Base-by-base conservation (phyloP, 805 yeast genomes). In the Metschnikowia lochheadii region DNA sequence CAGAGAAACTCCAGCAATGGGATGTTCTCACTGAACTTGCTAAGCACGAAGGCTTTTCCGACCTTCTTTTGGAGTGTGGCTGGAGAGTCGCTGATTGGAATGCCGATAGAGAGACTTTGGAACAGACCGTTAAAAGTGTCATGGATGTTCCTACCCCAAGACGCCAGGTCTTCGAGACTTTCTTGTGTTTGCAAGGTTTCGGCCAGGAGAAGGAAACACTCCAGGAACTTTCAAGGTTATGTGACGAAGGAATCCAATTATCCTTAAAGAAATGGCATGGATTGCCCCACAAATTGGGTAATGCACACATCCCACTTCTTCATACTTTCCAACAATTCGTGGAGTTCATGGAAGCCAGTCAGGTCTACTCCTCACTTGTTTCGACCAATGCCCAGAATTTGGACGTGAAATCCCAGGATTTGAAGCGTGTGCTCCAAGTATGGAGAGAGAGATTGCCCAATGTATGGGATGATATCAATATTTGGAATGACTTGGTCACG, bases 11-110 rank as follows among this genome's bases (percentile, higher is more conserved):
- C 38, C 99, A 94, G 64, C 97, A 94, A 57, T 94, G 99, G 99
- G 99, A 94, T 63, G 85, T 94, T 44, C 74, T 94, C 52, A 92
- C 99, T 0, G 99, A 94, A 61, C 75, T 95, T 31, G 97, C 99
- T 2, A 90, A 92, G 60, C 98, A 95, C 63, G 99, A 95, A 73
- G 97, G 97, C 0, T 95, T 92, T 64, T 90, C 97, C 0, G 99
- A 94, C 62, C 75, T 94, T 56, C 71, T 95, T 23, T 74, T 94
- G n/a, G 99, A 94, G 66, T 95, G 99, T 77, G 99, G 98, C 36
- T 94, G 99, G 99, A 79, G 99, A 62, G 96, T 94, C 37, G 97
- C 99, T 6, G 98, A 94, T 63, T 94, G 99, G 99, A 85, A 85
- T 53, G 84, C 95, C 7, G 99, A 95, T 62, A 80, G 91, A 56